phyloP scores from a whole-genome alignment of 306 rosid species.

The Cercis canadensis region DNA sequence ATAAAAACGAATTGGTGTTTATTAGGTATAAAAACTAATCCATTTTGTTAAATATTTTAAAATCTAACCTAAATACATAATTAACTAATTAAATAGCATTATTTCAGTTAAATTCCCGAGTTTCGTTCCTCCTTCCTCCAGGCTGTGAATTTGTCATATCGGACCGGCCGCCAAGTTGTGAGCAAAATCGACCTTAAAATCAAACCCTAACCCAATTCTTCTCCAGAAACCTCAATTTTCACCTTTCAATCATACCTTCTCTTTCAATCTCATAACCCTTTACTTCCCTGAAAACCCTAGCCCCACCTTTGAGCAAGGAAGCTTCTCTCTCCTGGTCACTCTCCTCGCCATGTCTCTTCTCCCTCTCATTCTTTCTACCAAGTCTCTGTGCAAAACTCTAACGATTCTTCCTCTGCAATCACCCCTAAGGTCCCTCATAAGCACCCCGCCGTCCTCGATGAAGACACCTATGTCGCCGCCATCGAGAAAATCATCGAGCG shows the following conservation, averaged over 20 bases:
- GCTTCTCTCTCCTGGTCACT: conserved; percentile 96
- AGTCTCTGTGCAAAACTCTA: conserved; percentile 45
- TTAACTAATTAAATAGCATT: no score
- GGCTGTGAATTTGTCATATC: no score
- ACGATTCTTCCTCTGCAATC: conserved; percentile 39
- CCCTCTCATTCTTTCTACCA: conserved; percentile 65
- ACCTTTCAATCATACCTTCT: not conserved
- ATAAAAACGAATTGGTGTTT: no score
- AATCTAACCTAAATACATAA: no score
- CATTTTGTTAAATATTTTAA: no score
- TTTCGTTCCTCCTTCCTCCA: no score
- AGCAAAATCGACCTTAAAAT: not conserved
- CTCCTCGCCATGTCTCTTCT: conserved; percentile 85
- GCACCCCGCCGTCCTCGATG: conserved; percentile 69
- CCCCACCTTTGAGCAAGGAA: conserved; percentile 35
- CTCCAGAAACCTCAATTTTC: conserved; percentile 13
- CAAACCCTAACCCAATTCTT: conserved; percentile 12
- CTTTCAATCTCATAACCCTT: not conserved
- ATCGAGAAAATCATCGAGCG: conserved; percentile 96
- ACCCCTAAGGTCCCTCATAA: conserved; percentile 35
- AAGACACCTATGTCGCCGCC: conserved; percentile 82
- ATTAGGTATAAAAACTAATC: no score
- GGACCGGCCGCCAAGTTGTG: no score
- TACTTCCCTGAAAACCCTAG: conserved; percentile 1
- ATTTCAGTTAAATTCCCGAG: no score